Evolutionary conservation across 2,329 filamentous ascomycete species (phyloP).

Genomic region (Cordyceps militaris): DNA sequence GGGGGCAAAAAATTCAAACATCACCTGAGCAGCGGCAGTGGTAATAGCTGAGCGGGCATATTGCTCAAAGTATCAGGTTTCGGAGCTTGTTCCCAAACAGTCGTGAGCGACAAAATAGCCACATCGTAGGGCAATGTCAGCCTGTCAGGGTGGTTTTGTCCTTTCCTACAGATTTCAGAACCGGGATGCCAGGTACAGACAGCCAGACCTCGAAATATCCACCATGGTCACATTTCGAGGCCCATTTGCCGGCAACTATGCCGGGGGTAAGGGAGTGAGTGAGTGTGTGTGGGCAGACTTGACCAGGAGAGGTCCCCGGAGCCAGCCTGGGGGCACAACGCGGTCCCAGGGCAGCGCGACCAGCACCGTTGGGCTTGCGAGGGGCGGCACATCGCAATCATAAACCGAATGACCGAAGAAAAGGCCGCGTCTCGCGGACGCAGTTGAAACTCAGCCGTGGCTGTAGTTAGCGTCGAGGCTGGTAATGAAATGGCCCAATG

Average conservation of each 20-base stretch:
- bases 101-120: not conserved
- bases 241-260: conserved; percentile 10
- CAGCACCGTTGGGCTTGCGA: not conserved
- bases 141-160: not conserved
- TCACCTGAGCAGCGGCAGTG: conserved; percentile 1
- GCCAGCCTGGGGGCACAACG: not conserved
- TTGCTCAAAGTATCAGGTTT: not conserved
- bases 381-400: not conserved
- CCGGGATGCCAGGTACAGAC: not conserved
- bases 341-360: not conserved
- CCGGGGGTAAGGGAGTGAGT: not conserved
- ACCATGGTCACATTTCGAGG: conserved; percentile 5
- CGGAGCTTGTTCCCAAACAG: not conserved
- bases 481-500: not conserved
- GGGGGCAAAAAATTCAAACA: conserved; percentile 4
- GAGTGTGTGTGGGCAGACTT: not conserved
- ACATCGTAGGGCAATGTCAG: not conserved
- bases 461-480: not conserved
- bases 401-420: conserved; percentile 1
- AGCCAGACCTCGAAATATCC: not conserved
- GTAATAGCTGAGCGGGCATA: conserved; percentile 1
- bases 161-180: not conserved
- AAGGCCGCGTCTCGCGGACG: not conserved
- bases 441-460: conserved; percentile 5
- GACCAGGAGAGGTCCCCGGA: not conserved